Conservation (phyloP, 176 grass and related monocot species). For the Zizania latifolia region DNA sequence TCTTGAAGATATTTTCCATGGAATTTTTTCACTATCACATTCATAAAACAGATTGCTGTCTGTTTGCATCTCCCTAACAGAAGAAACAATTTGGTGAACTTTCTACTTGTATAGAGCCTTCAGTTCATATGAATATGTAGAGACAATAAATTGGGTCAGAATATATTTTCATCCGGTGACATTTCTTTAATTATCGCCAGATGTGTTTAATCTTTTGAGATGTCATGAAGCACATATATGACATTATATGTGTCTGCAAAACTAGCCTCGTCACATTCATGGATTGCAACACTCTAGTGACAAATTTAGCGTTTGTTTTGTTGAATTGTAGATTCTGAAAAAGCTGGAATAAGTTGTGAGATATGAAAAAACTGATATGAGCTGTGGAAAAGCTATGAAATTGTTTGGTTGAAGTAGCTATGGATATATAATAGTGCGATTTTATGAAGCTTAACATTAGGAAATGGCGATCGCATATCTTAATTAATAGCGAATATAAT, state of each 20-base stretch:
- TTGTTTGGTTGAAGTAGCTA: too few species aligned
- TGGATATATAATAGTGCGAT: too few species aligned
- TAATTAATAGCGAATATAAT: too few species aligned
- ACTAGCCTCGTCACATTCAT: neutral
- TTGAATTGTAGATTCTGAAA: too few species aligned
- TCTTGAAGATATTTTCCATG: neutral
- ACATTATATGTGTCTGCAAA: neutral
- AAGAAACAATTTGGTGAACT: neutral
- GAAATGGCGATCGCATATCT: too few species aligned
- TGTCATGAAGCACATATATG: neutral
- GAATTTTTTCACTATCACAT: neutral
- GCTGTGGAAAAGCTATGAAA: too few species aligned
- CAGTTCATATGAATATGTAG: neutral
- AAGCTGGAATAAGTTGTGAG: too few species aligned
- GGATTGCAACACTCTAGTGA: slow-evolving; percentile 7
- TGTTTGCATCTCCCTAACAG: neutral
- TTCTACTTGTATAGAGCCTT: neutral
- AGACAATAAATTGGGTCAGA: neutral
- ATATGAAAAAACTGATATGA: too few species aligned
- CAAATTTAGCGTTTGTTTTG: too few species aligned
- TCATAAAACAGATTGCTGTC: neutral
- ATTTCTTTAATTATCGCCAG: neutral
- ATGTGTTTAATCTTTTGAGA: neutral
- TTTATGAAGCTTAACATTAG: too few species aligned
- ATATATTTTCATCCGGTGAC: neutral